Conservation (phyloP, 345 rosid species). For the Gossypium arboreum region DNA sequence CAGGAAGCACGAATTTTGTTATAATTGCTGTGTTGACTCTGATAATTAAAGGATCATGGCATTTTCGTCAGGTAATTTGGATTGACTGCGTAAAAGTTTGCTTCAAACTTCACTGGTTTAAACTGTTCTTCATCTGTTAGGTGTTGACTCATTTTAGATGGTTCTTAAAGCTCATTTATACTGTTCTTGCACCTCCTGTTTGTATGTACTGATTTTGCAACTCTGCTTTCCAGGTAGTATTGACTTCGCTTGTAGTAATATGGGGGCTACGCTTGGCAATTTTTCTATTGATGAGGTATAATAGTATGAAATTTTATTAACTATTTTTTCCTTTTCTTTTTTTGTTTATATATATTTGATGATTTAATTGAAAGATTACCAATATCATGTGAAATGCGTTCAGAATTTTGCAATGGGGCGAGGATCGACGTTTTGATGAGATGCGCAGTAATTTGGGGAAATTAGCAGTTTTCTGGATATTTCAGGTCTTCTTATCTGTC, state of each 20-base stretch:
- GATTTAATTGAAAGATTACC: neutral
- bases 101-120: neutral
- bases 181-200: too few species aligned
- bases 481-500: conserved; percentile 49
- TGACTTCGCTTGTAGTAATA: conserved; percentile 57
- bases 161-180: too few species aligned
- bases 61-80: conserved; percentile 73
- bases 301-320: neutral
- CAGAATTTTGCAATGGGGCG: conserved; percentile 95
- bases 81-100: neutral
- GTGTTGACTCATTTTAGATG: too few species aligned
- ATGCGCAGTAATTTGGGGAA: conserved; percentile 72
- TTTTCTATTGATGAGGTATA: conserved; percentile 77
- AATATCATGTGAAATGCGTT: neutral
- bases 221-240: conserved; percentile 51
- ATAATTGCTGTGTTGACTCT: conserved; percentile 74
- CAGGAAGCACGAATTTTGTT: conserved; percentile 91
- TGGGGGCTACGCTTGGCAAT: conserved; percentile 89
- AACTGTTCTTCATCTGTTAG: too few species aligned
- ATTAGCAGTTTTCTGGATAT: conserved; percentile 70
- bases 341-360: neutral
- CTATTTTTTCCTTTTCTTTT: neutral
- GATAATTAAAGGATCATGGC: conserved; percentile 72
- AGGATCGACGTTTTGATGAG: conserved; percentile 83
- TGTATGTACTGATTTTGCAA: conserved; percentile 1